Evolutionary conservation across 345 rosid species (phyloP).

Genomic region (Geranium brycei): DNA sequence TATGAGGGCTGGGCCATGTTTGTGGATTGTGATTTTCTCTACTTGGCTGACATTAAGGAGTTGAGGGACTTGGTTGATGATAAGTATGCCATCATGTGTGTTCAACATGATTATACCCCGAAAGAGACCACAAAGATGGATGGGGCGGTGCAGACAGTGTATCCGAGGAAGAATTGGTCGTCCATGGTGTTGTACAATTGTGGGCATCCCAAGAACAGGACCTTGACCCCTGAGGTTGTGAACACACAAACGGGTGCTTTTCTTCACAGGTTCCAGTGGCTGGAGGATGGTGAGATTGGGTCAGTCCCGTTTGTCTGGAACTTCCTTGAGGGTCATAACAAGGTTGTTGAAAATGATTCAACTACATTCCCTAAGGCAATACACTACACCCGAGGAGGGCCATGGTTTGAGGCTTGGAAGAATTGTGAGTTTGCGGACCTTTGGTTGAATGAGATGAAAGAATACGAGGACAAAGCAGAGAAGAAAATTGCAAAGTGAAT

Average conservation of each 20-base stretch:
- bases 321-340: constrained; percentile 92
- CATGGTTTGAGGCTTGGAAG: constrained; percentile 96
- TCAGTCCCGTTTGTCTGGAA: constrained; percentile 83
- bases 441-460: constrained; percentile 71
- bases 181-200: constrained; percentile 96
- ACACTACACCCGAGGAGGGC: constrained; percentile 94
- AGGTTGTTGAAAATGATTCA: constrained; percentile 47
- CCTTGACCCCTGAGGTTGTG: constrained; percentile 51
- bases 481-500: constrained; percentile 14
- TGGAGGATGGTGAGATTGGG: constrained; percentile 75
- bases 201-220: constrained; percentile 79
- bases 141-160: constrained; percentile 84
- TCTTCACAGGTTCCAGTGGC: constrained; percentile 97
- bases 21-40: constrained; percentile 91
- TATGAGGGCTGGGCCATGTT: constrained; percentile 96
- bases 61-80: constrained; percentile 65
- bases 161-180: constrained; percentile 98
- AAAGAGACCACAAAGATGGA: constrained; percentile 95
- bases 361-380: constrained; percentile 61
- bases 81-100: constrained; percentile 87
- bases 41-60: constrained; percentile 68
- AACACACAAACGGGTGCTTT: constrained; percentile 73
- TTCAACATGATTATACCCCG: constrained; percentile 85
- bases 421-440: constrained; percentile 83
- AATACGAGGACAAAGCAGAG: constrained; percentile 25